phyloP scores from a whole-genome alignment of 2,329 filamentous ascomycete species.

The Paradendryphiella salina region DNA sequence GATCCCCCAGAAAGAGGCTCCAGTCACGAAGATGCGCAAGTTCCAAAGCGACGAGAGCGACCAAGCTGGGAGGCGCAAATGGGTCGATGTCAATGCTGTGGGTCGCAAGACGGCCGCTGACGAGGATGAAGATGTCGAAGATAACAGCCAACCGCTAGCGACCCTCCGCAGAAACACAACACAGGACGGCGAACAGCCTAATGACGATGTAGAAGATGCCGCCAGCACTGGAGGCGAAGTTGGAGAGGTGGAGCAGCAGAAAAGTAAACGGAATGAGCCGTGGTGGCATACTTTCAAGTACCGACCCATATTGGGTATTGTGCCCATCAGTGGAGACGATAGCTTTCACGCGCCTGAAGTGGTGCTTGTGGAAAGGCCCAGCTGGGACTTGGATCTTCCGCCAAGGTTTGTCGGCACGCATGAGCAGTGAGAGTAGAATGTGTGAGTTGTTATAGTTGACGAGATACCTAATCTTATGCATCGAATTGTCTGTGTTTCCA shows the following conservation, averaged over 20 bases:
- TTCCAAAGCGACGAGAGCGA: conserved; percentile 48
- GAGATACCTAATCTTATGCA: too few relatives aligned
- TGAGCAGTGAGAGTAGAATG: conserved; percentile 26
- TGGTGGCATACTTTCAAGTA: conserved; percentile 92
- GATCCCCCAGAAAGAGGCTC: conserved; percentile 52
- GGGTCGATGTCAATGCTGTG: conserved; percentile 36
- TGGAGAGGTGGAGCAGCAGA: conserved; percentile 26
- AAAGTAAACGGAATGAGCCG: conserved; percentile 26
- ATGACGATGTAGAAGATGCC: conserved; percentile 20
- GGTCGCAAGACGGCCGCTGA: conserved; percentile 35
- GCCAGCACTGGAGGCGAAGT: conserved; percentile 19
- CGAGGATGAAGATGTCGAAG: conserved; percentile 34
- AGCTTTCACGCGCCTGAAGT: conserved; percentile 67
- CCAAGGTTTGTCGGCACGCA: conserved; percentile 59
- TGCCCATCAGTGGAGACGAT: conserved; percentile 54
- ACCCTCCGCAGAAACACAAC: conserved; percentile 32
- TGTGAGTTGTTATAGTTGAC: background rate
- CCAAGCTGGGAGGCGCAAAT: conserved; percentile 26
- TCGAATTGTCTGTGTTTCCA: too few relatives aligned
- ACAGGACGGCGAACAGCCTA: conserved; percentile 24
- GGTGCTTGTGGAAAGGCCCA: conserved; percentile 82
- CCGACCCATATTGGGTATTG: conserved; percentile 81
- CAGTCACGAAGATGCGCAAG: conserved; percentile 55
- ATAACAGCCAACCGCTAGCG: conserved; percentile 32
- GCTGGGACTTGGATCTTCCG: conserved; percentile 78